Conservation (phyloP, 2,329 filamentous ascomycete genomes). For the Apiospora malaysiana region DNA sequence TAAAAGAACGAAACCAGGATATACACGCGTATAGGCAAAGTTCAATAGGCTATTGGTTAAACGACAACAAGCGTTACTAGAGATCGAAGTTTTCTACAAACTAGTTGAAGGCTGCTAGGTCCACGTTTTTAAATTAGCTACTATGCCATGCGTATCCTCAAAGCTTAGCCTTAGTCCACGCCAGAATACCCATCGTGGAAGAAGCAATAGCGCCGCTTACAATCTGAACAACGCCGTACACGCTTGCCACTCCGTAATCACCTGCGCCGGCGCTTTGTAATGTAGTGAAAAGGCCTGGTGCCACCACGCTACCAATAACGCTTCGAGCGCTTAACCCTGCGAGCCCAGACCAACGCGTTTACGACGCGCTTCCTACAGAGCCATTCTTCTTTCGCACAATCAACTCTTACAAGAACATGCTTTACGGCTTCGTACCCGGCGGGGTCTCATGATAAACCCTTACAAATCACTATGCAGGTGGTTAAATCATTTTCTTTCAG, state of each 20-base stretch:
- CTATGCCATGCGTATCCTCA: neutral
- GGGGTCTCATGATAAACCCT: conserved; percentile 1
- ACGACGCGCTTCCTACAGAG: neutral
- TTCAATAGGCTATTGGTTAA: neutral
- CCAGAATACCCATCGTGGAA: conserved; percentile 1
- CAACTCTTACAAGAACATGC: neutral
- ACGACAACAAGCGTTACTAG: neutral
- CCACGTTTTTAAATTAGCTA: neutral
- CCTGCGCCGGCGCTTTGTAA: conserved; percentile 33
- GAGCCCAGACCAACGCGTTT: neutral
- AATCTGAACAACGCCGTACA: conserved; percentile 27
- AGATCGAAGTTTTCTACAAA: neutral
- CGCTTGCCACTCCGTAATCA: conserved; percentile 33
- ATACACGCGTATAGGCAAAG: neutral
- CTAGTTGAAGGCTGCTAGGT: neutral
- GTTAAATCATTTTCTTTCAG: neutral
- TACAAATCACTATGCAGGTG: conserved; percentile 2
- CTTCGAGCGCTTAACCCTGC: neutral
- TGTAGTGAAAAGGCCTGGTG: conserved; percentile 11
- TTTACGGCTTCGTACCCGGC: neutral
- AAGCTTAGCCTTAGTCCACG: conserved; percentile 2
- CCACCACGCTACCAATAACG: too few relatives aligned
- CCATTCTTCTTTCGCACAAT: neutral
- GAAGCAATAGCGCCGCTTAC: conserved; percentile 22
- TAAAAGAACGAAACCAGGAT: neutral